A percentile compares a stretch with the other conserved stretches of the same genome.
These are phyloP conservation scores for Tuctoria greenei DNA, from an alignment of 176 grass and related monocot species.

Conservation along the genomic window DNA sequence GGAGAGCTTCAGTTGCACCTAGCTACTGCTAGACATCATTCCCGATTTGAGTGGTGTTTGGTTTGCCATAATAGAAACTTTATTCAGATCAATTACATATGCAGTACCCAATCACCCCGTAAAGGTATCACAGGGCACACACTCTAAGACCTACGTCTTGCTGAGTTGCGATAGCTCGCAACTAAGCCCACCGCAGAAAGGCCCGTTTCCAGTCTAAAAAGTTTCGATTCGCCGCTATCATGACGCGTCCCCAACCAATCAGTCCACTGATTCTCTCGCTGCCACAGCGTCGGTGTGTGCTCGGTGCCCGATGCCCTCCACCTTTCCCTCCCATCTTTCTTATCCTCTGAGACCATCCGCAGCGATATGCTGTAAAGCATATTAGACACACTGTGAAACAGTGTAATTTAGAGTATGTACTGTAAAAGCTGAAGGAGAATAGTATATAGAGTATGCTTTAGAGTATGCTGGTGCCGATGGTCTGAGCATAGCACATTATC, in stretches of 20 bases:
- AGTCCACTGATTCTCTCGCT: conserved; percentile 40
- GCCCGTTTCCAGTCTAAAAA: conserved; percentile 36
- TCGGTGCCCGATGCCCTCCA: conserved; percentile 3
- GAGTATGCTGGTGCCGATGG: too few relatives aligned
- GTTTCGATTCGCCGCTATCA: conserved; percentile 25
- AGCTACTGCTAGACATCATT: not conserved
- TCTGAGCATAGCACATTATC: too few relatives aligned
- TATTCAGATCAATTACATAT: not conserved
- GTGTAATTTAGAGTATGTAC: too few relatives aligned
- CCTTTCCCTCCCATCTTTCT: conserved; percentile 28
- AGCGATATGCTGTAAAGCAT: too few relatives aligned
- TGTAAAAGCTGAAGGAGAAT: too few relatives aligned
- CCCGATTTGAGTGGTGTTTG: not conserved
- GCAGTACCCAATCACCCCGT: not conserved
- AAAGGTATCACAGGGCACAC: too few relatives aligned
- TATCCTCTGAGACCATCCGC: conserved; percentile 6
- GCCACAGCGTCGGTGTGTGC: conserved; percentile 12
- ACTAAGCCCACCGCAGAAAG: conserved; percentile 38
- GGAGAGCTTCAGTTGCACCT: not conserved
- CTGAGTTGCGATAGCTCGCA: not conserved
- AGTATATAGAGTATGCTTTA: too few relatives aligned
- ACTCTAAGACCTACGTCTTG: too few relatives aligned
- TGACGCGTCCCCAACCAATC: conserved; percentile 27
- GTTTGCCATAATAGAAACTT: not conserved
- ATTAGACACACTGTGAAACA: too few relatives aligned